phyloP scores from a whole-genome alignment of 805 yeast species.

The Candida patagonica region DNA sequence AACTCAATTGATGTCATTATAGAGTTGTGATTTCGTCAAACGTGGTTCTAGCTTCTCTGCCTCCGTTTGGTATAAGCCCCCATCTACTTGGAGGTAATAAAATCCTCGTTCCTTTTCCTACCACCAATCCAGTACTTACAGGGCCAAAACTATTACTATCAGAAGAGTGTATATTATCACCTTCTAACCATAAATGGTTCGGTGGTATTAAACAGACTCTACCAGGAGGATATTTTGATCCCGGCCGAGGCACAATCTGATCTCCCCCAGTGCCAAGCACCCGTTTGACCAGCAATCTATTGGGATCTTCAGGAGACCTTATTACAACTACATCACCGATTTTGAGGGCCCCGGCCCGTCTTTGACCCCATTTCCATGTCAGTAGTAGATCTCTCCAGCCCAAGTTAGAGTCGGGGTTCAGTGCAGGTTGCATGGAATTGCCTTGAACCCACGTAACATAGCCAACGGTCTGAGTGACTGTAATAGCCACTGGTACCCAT shows the following conservation, averaged over 20 bases:
- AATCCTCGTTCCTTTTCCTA: constrained; percentile 63
- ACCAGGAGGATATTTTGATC: constrained; percentile 54
- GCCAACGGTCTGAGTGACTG: constrained; percentile 58
- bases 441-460: constrained; percentile 74
- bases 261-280: constrained; percentile 73
- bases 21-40: not conserved
- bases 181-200: constrained; percentile 90
- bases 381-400: constrained; percentile 39
- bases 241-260: constrained; percentile 41
- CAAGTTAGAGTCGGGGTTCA: constrained; percentile 53
- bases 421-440: constrained; percentile 78
- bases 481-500: constrained; percentile 76
- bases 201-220: constrained; percentile 52
- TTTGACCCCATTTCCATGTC: constrained; percentile 54
- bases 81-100: constrained; percentile 61
- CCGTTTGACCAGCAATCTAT: constrained; percentile 66
- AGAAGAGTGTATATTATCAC: constrained; percentile 69
- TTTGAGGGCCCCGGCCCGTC: constrained; percentile 37
- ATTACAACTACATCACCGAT: constrained; percentile 69
- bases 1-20: too few species aligned
- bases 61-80: constrained; percentile 43
- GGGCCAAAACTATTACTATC: constrained; percentile 90
- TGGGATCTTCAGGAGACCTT: constrained; percentile 75
- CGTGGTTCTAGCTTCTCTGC: constrained; percentile 42
- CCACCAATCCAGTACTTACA: constrained; percentile 64